phyloP scores from a whole-genome alignment of 331 rosid species.

The Malus hybrid region DNA sequence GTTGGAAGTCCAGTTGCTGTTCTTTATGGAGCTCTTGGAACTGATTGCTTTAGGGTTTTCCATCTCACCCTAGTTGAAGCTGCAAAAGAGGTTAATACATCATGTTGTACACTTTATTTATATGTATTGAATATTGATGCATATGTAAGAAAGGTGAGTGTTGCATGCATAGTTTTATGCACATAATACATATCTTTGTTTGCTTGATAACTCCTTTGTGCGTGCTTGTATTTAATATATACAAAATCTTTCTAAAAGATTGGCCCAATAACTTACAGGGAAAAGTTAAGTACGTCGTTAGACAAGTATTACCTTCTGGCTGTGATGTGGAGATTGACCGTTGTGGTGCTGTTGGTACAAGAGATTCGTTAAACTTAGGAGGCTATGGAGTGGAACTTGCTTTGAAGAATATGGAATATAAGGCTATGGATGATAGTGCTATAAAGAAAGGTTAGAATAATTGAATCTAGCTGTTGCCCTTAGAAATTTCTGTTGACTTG shows the following conservation, averaged over 20 bases:
- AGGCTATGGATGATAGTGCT: slow-evolving; percentile 86
- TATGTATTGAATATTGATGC: not conserved
- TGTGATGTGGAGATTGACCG: slow-evolving; percentile 56
- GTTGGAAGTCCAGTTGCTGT: slow-evolving; percentile 63
- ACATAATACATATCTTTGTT: not conserved
- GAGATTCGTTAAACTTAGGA: slow-evolving; percentile 74
- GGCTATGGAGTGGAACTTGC: slow-evolving; percentile 98
- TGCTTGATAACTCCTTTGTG: not conserved
- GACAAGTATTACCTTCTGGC: slow-evolving; percentile 77
- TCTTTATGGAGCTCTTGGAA: slow-evolving; percentile 91
- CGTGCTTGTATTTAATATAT: not conserved
- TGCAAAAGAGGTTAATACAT: slow-evolving; percentile 56
- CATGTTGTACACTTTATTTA: slow-evolving; percentile 1
- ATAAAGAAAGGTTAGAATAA: slow-evolving; percentile 71
- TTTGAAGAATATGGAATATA: slow-evolving; percentile 95
- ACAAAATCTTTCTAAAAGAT: slow-evolving; percentile 11
- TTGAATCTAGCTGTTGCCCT: slow-evolving; percentile 7
- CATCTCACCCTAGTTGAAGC: slow-evolving; percentile 66
- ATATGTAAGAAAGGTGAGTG: not conserved
- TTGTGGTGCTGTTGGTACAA: slow-evolving; percentile 83
- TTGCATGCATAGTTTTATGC: not conserved
- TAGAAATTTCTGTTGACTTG: not conserved
- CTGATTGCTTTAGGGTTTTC: slow-evolving; percentile 76
- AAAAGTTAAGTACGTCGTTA: slow-evolving; percentile 64
- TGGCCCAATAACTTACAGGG: slow-evolving; percentile 46